phyloP scores from a whole-genome alignment of 202 grass and related monocot genomes.

The Zoysia matrella region DNA sequence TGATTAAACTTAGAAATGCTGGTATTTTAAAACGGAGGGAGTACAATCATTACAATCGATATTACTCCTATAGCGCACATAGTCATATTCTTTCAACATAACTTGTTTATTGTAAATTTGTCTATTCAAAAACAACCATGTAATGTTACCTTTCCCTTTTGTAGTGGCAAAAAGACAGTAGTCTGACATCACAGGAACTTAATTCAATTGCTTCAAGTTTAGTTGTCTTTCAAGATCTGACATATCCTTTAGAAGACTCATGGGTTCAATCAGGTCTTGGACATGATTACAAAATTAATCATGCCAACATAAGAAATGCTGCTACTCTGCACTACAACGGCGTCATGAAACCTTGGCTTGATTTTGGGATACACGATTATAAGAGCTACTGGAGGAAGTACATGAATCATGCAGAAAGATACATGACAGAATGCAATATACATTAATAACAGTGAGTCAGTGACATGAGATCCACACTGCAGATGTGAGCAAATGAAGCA shows the following conservation, averaged over 20 bases:
- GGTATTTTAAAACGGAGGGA: too few species aligned
- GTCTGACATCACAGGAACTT: constrained; percentile 45
- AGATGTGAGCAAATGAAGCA: constrained; percentile 19
- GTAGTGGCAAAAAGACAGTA: constrained; percentile 44
- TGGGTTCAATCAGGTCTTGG: constrained; percentile 77
- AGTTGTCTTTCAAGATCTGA: constrained; percentile 69
- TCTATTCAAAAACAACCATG: too few species aligned
- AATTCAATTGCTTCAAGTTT: constrained; percentile 60
- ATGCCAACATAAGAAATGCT: constrained; percentile 53
- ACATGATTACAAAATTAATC: constrained; percentile 70
- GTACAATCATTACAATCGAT: too few species aligned
- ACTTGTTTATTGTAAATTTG: too few species aligned
- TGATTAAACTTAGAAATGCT: too few species aligned
- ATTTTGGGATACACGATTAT: constrained; percentile 62
- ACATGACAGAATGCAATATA: constrained; percentile 93
- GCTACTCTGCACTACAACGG: constrained; percentile 85
- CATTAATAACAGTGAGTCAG: constrained; percentile 52
- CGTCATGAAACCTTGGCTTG: constrained; percentile 99
- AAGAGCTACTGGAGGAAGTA: constrained; percentile 85
- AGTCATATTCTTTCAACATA: not conserved
- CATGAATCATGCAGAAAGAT: constrained; percentile 67
- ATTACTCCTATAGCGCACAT: too few species aligned
- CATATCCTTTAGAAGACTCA: constrained; percentile 64
- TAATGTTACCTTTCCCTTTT: constrained; percentile 5
- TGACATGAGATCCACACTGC: constrained; percentile 17